These are phyloP conservation scores for Scedosporium apiospermum DNA, from an alignment of 2,329 filamentous ascomycete species.

Conservation along the genomic window DNA sequence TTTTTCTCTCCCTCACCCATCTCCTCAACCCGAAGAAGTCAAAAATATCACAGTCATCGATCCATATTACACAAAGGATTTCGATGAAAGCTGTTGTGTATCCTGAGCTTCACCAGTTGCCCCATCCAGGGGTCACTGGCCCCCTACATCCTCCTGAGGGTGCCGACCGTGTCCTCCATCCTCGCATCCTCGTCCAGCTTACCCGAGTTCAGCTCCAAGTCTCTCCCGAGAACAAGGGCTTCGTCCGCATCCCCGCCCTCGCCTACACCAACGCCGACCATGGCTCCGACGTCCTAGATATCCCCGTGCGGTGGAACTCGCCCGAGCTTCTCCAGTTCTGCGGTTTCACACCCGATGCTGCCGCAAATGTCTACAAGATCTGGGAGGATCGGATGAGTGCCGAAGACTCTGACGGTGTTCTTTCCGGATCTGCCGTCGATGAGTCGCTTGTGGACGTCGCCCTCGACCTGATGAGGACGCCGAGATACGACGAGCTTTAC, in stretches of 20 bases:
- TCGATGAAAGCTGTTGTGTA: background rate
- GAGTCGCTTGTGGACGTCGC: conserved; percentile 3
- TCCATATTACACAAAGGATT: background rate
- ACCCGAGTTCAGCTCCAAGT: background rate
- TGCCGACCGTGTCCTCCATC: background rate
- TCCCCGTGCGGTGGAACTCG: conserved; percentile 2
- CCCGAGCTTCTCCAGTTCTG: conserved; percentile 5
- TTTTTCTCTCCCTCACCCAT: background rate
- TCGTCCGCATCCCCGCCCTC: conserved; percentile 3
- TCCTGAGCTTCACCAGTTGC: background rate
- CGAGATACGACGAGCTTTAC: background rate
- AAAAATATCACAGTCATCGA: background rate
- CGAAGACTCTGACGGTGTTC: background rate
- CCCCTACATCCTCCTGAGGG: background rate
- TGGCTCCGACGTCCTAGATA: conserved; percentile 4
- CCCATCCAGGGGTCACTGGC: background rate
- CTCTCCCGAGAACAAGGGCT: background rate
- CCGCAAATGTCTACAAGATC: background rate
- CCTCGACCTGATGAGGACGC: background rate
- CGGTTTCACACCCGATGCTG: background rate
- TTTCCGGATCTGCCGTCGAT: background rate
- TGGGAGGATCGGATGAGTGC: background rate
- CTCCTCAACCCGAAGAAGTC: background rate
- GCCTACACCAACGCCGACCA: conserved; percentile 5
- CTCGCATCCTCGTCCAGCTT: background rate